phyloP scores from a whole-genome alignment of 106 monocot species.

The Triglochin maritima region DNA sequence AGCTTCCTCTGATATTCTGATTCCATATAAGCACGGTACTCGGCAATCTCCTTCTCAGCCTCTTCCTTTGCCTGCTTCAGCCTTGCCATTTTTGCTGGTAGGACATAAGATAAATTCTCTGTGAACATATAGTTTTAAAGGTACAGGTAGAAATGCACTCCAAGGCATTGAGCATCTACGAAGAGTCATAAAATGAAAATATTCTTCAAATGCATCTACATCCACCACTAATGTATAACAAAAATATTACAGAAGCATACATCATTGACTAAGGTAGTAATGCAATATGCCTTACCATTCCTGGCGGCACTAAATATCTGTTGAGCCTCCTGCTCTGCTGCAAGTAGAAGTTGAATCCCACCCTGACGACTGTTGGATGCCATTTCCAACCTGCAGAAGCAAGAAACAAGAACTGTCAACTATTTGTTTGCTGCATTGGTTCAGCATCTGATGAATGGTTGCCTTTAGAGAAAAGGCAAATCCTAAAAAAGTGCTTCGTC shows the following conservation, averaged over 20 bases:
- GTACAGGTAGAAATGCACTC: neutral
- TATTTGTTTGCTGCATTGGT: too few species aligned
- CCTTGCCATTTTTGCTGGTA: conserved; percentile 30
- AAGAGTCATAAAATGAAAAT: neutral
- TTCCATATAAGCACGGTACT: conserved; percentile 66
- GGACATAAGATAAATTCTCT: neutral
- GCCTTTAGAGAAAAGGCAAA: too few species aligned
- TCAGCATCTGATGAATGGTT: too few species aligned
- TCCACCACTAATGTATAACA: neutral
- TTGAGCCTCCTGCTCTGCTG: conserved; percentile 22
- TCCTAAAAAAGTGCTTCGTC: too few species aligned
- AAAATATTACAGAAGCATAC: neutral
- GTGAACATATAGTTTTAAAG: neutral
- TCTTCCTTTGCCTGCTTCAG: conserved; percentile 90
- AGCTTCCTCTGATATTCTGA: conserved; percentile 68
- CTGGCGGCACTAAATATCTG: conserved; percentile 19
- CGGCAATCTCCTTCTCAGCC: conserved; percentile 70
- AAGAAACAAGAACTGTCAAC: neutral
- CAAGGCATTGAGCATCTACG: neutral
- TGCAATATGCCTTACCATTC: conserved; percentile 11
- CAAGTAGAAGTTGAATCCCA: conserved; percentile 18
- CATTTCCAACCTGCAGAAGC: conserved; percentile 9
- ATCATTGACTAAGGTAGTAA: neutral
- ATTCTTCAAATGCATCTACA: neutral
- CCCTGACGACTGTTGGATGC: conserved; percentile 15